Conservation (phyloP, 306 rosid species). For the Lotus japonicus region DNA sequence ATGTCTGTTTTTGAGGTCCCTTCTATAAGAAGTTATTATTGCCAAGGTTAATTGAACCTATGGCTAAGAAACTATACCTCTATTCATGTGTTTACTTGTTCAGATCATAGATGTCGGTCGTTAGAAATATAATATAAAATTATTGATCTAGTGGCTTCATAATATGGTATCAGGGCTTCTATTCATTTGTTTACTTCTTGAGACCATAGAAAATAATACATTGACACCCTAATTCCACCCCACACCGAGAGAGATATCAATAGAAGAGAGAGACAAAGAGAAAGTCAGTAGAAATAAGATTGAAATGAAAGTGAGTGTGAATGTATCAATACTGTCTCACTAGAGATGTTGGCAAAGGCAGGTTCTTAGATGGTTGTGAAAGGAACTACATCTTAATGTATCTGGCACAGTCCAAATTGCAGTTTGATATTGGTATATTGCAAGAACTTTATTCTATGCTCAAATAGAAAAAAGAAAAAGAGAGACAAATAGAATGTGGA, state of each 20-base stretch:
- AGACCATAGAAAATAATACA: background rate
- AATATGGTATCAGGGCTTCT: no score
- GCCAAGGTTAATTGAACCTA: conserved; percentile 31
- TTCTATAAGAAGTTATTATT: conserved; percentile 27
- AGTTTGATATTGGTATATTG: conserved; percentile 3
- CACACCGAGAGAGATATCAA: no score
- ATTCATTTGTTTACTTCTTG: conserved; percentile 26
- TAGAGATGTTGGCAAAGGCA: conserved; percentile 21
- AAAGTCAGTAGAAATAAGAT: no score
- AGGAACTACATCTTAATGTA: conserved; percentile 20
- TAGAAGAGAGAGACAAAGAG: no score
- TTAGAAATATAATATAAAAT: no score
- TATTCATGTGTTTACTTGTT: conserved; percentile 25
- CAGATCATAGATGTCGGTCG: no score
- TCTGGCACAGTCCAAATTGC: conserved; percentile 16
- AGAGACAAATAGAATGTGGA: background rate
- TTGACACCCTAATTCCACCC: no score
- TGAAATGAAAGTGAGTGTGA: no score
- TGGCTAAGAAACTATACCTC: conserved; percentile 5
- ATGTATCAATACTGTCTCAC: background rate
- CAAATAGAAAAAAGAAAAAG: background rate
- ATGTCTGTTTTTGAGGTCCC: conserved; percentile 34
- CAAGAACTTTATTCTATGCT: background rate
- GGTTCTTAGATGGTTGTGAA: conserved; percentile 15
- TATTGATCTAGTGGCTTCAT: no score